These are phyloP conservation scores for Mycena crocata DNA, from an alignment of 768 basidiomycete species.

Conservation along the genomic window DNA sequence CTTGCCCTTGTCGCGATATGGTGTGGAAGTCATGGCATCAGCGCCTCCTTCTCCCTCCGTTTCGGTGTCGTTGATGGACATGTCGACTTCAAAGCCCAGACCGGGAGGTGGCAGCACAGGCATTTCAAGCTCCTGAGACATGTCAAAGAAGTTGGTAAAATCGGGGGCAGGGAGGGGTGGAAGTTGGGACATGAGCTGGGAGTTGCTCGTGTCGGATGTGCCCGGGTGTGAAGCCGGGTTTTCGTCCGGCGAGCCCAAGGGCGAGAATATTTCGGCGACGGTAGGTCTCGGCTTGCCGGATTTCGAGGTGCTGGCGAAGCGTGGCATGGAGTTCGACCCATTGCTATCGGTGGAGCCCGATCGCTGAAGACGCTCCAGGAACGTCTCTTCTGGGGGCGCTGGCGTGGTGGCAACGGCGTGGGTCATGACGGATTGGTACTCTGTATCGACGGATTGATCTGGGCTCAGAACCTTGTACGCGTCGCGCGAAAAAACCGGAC, in stretches of 20 bases:
- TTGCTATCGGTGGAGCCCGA: conserved; percentile 40
- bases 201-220: conserved; percentile 28
- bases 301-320: conserved; percentile 48
- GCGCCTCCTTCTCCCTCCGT: conserved; percentile 37
- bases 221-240: conserved; percentile 42
- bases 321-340: conserved; percentile 42
- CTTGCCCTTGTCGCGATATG: conserved; percentile 54
- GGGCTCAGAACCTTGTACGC: conserved; percentile 74
- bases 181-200: conserved; percentile 37
- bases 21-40: conserved; percentile 57
- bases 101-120: conserved; percentile 45
- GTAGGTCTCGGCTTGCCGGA: conserved; percentile 52
- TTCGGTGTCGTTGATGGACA: conserved; percentile 46
- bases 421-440: conserved; percentile 47
- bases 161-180: conserved; percentile 56
- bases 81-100: conserved; percentile 42
- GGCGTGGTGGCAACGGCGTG: conserved; percentile 42
- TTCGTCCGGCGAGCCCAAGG: conserved; percentile 43
- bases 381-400: conserved; percentile 34
- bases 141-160: conserved; percentile 66
- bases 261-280: conserved; percentile 64
- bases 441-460: conserved; percentile 63
- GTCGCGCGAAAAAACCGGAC: conserved; percentile 83
- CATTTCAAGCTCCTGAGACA: conserved; percentile 62
- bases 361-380: conserved; percentile 48